These are phyloP conservation scores for Chamaecyparis obtusa DNA, from an alignment of 75 land plant species.

Conservation along the genomic window DNA sequence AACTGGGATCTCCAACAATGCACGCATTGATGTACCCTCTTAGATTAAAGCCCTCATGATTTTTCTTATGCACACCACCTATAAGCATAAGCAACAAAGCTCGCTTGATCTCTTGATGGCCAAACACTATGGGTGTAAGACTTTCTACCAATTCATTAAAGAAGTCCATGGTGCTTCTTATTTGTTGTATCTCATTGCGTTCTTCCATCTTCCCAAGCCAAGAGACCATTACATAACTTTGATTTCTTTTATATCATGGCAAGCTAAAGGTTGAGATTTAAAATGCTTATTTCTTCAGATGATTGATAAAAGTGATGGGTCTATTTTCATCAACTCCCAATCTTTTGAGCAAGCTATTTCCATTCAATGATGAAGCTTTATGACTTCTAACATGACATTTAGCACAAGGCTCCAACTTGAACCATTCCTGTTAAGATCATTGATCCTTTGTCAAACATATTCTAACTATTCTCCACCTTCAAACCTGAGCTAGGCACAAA, in stretches of 20 bases:
- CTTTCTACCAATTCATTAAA: conserved; percentile 90
- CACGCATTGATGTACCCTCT: conserved; percentile 99
- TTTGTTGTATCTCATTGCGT: conserved; percentile 62
- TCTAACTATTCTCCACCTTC: too few species aligned
- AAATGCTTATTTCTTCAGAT: background rate
- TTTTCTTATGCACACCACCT: conserved; percentile 95
- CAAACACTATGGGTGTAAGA: conserved; percentile 92
- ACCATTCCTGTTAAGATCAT: too few species aligned
- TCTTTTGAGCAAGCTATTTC: too few species aligned
- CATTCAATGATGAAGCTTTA: too few species aligned
- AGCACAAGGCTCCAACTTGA: too few species aligned
- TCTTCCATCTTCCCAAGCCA: conserved; percentile 67
- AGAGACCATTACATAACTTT: background rate
- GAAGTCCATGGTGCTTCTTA: conserved; percentile 86
- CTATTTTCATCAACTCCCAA: too few species aligned
- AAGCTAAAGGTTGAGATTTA: background rate
- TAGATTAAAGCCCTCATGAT: conserved; percentile 95
- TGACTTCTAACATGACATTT: too few species aligned
- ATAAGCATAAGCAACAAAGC: conserved; percentile 95
- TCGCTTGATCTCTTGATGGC: conserved; percentile 97
- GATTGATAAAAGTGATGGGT: background rate
- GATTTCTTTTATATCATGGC: background rate
- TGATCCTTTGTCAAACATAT: too few species aligned
- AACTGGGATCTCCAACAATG: conserved; percentile 96
- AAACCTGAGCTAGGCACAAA: too few species aligned